These are phyloP conservation scores for Fimicolochytrium jonesii DNA, from an alignment of 192 early-diverging fungal genomes.

Conservation along the genomic window DNA sequence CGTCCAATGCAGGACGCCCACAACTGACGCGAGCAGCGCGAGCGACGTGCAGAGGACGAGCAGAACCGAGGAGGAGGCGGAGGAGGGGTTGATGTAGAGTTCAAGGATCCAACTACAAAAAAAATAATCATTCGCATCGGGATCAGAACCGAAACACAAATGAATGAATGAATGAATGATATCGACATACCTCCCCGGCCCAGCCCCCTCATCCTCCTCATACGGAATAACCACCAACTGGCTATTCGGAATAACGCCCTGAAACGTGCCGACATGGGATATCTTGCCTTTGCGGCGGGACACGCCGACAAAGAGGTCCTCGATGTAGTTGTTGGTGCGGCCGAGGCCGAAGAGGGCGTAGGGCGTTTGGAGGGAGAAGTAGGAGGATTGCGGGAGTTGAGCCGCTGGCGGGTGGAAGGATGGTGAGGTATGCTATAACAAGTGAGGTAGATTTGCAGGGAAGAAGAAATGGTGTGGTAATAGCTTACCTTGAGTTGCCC, in stretches of 20 bases:
- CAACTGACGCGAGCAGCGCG: conserved; percentile 65
- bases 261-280: conserved; percentile 57
- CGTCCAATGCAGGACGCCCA: conserved; percentile 63
- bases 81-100: conserved; percentile 83
- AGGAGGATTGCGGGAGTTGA: conserved; percentile 76
- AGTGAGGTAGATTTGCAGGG: no score
- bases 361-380: conserved; percentile 70
- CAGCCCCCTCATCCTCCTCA: conserved; percentile 42
- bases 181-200: conserved; percentile 36
- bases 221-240: conserved; percentile 84
- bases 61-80: conserved; percentile 79
- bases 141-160: no score
- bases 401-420: conserved; percentile 40
- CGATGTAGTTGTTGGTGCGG: conserved; percentile 93
- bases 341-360: conserved; percentile 86
- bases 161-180: no score
- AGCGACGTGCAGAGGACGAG: conserved; percentile 67
- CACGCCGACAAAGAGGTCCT: conserved; percentile 83
- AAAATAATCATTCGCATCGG: no score
- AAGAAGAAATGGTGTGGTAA: no score
- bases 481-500: conserved; percentile 63
- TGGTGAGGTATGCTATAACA: no score
- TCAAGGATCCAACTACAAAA: conserved; percentile 74
- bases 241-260: conserved; percentile 91
- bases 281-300: conserved; percentile 50